phyloP scores from a whole-genome alignment of 1,139 yeast species.

The Taphrina pruni region DNA sequence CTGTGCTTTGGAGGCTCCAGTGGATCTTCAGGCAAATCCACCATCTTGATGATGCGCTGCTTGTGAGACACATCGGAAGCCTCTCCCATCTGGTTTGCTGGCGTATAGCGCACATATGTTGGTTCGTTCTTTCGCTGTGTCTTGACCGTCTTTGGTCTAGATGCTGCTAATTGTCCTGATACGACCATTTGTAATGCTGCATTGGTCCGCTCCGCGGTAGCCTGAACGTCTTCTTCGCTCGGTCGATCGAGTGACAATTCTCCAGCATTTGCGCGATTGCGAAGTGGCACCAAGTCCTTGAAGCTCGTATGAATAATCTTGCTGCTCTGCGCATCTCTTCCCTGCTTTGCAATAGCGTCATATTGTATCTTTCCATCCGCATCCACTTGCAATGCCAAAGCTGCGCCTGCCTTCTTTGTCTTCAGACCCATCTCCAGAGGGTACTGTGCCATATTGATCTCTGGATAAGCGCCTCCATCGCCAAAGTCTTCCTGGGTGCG shows the following conservation, averaged over 20 bases:
- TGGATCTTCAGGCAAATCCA: constrained; percentile 75
- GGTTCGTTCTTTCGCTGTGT: constrained; percentile 51
- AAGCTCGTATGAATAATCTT: constrained; percentile 53
- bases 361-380: constrained; percentile 52
- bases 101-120: constrained; percentile 59
- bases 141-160: constrained; percentile 50
- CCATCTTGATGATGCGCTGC: constrained; percentile 61
- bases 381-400: constrained; percentile 51
- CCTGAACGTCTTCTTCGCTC: constrained; percentile 54
- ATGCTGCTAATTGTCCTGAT: constrained; percentile 52
- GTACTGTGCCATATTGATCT: constrained; percentile 52
- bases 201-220: constrained; percentile 57
- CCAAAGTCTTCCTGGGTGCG: constrained; percentile 49
- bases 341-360: constrained; percentile 52
- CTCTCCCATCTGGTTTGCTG: constrained; percentile 54
- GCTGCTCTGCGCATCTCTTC: constrained; percentile 47
- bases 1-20: constrained; percentile 82
- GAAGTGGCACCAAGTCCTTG: constrained; percentile 58
- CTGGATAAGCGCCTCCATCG: constrained; percentile 54
- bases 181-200: constrained; percentile 59
- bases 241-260: constrained; percentile 54
- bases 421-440: constrained; percentile 52
- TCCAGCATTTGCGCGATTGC: constrained; percentile 55
- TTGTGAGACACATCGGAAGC: constrained; percentile 47
- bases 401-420: constrained; percentile 46